Percentiles rank a stretch among this genome's conserved stretches.
Evolutionary conservation across 1,139 yeast species (phyloP).

Genomic region (Meyerozyma smithsonii): DNA sequence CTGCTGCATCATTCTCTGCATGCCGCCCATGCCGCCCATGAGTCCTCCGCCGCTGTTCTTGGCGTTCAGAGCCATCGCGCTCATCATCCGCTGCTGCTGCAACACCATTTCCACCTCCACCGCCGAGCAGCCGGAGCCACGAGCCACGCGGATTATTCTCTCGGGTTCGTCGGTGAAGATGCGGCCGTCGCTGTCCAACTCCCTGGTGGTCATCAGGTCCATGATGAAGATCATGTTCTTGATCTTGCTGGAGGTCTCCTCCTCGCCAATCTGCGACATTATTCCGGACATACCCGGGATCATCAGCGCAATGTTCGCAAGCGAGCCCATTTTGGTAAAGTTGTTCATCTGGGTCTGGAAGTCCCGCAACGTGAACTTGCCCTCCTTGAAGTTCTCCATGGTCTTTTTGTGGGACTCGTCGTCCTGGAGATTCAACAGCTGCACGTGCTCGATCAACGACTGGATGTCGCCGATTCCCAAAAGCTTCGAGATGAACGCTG

Average conservation of each 20-base stretch:
- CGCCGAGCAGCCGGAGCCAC: slow-evolving; percentile 94
- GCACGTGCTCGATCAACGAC: slow-evolving; percentile 90
- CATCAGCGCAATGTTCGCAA: slow-evolving; percentile 91
- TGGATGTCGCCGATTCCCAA: slow-evolving; percentile 95
- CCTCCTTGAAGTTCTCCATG: slow-evolving; percentile 89
- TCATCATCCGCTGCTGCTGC: slow-evolving; percentile 92
- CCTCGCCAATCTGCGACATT: slow-evolving; percentile 87
- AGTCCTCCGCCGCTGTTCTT: slow-evolving; percentile 42
- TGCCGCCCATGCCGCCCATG: slow-evolving; percentile 25
- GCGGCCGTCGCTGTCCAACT: slow-evolving; percentile 86
- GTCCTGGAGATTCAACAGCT: slow-evolving; percentile 75
- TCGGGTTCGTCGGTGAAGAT: slow-evolving; percentile 77
- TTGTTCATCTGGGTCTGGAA: slow-evolving; percentile 94
- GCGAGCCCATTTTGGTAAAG: slow-evolving; percentile 93
- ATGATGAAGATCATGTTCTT: slow-evolving; percentile 87
- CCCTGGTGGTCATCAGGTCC: slow-evolving; percentile 95
- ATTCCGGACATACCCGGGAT: slow-evolving; percentile 87
- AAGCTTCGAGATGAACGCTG: slow-evolving; percentile 80
- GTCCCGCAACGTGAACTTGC: slow-evolving; percentile 87
- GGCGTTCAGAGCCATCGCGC: slow-evolving; percentile 80
- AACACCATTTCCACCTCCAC: slow-evolving; percentile 92
- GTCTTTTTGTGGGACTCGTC: slow-evolving; percentile 73
- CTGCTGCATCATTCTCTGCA: slow-evolving; percentile 30
- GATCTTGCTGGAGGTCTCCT: slow-evolving; percentile 76
- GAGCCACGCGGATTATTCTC: slow-evolving; percentile 84